phyloP scores from a whole-genome alignment of 2,329 filamentous ascomycete species.

The Colletotrichum spaethianum region DNA sequence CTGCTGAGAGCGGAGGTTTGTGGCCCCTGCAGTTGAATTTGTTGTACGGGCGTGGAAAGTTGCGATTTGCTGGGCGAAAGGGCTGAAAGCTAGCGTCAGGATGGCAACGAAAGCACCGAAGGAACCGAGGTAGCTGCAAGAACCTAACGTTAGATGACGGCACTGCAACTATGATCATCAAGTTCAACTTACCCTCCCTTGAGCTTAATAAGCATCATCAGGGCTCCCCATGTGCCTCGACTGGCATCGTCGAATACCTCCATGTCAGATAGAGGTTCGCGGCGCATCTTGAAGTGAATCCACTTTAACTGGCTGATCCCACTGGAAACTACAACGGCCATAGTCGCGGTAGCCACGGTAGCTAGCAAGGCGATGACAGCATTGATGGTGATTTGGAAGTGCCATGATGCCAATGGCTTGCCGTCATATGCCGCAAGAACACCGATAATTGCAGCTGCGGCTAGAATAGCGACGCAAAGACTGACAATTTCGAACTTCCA shows the following conservation, averaged over 20 bases:
- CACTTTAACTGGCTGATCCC: slow-evolving; percentile 52
- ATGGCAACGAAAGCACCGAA: slow-evolving; percentile 49
- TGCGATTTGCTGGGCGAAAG: slow-evolving; percentile 51
- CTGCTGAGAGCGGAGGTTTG: slow-evolving; percentile 46
- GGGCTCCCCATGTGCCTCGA: slow-evolving; percentile 49
- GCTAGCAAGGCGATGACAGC: slow-evolving; percentile 50
- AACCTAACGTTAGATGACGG: not conserved
- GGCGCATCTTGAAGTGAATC: slow-evolving; percentile 50
- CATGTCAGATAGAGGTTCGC: slow-evolving; percentile 49
- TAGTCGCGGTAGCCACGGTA: slow-evolving; percentile 48
- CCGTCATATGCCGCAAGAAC: slow-evolving; percentile 49
- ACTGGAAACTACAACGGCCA: slow-evolving; percentile 49
- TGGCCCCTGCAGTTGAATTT: slow-evolving; percentile 43
- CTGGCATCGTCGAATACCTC: slow-evolving; percentile 53
- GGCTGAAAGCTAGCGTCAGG: slow-evolving; percentile 47
- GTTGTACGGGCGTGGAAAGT: slow-evolving; percentile 46
- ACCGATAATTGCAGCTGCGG: slow-evolving; percentile 48
- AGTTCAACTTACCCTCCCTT: slow-evolving; percentile 48
- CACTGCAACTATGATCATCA: not conserved
- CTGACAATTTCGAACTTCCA: slow-evolving; percentile 49
- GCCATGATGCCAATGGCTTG: slow-evolving; percentile 48
- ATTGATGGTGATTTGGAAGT: slow-evolving; percentile 51
- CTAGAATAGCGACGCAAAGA: slow-evolving; percentile 45
- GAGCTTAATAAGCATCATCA: slow-evolving; percentile 46
- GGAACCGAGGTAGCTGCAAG: slow-evolving; percentile 46